phyloP scores from a whole-genome alignment of 768 basidiomycete genomes.

The Kwoniella pini region DNA sequence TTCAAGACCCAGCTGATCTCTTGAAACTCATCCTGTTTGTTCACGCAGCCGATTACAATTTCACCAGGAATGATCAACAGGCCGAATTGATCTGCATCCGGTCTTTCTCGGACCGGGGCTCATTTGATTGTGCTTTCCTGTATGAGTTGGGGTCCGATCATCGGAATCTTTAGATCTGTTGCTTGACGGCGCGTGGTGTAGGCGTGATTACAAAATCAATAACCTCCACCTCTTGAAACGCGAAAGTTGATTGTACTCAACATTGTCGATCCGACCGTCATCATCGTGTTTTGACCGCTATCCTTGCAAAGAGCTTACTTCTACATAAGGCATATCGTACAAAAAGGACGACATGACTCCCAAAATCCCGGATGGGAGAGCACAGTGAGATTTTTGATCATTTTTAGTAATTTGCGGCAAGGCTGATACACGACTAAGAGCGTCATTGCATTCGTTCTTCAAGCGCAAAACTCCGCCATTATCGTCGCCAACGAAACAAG shows the following conservation, averaged over 20 bases:
- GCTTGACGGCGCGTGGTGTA: too few relatives aligned
- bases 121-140: not conserved
- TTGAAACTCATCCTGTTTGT: too few relatives aligned
- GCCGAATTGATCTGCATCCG: not conserved
- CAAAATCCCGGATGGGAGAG: not conserved
- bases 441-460: slow-evolving; percentile 41
- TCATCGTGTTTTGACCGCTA: not conserved
- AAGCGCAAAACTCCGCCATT: slow-evolving; percentile 45
- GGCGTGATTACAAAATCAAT: not conserved
- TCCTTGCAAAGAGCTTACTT: not conserved
- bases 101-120: not conserved
- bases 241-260: slow-evolving; percentile 6
- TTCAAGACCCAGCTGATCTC: too few relatives aligned
- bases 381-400: slow-evolving; percentile 8
- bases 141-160: not conserved
- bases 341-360: slow-evolving; percentile 8
- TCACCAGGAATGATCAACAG: not conserved
- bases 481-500: slow-evolving; percentile 16
- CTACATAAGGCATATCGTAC: too few relatives aligned
- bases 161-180: not conserved
- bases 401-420: not conserved
- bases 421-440: not conserved
- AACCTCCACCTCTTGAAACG: not conserved
- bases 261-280: not conserved
- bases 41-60: too few relatives aligned